These are phyloP conservation scores for Emmonsiellopsis sp. DNA, from an alignment of 2,329 filamentous ascomycete species.

Conservation along the genomic window DNA sequence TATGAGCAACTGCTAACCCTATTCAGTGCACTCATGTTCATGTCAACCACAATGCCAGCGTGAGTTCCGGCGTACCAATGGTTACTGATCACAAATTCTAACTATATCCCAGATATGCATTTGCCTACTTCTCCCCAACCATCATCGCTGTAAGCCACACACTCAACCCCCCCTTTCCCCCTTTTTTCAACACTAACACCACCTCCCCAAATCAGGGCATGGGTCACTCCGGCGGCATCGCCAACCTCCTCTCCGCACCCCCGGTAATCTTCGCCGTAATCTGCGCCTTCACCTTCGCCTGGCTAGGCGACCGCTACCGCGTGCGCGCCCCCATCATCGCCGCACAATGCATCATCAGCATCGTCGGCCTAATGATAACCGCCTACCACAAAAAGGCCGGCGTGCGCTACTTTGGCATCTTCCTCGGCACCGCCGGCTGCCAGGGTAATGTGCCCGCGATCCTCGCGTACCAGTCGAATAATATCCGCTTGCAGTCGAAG, in stretches of 20 bases:
- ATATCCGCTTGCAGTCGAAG: conserved; percentile 68
- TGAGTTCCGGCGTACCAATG: not conserved
- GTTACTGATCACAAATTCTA: not conserved
- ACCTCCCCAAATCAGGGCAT: conserved; percentile 38
- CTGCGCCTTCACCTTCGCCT: conserved; percentile 49
- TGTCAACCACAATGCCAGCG: conserved; percentile 2
- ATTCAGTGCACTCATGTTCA: not conserved
- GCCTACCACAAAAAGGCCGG: conserved; percentile 49
- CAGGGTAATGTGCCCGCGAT: conserved; percentile 63
- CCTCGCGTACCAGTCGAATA: conserved; percentile 71
- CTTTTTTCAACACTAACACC: not conserved
- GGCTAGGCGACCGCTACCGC: conserved; percentile 54
- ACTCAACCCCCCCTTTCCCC: conserved; percentile 2
- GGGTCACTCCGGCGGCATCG: conserved; percentile 50
- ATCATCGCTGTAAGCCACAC: conserved; percentile 42
- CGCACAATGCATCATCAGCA: conserved; percentile 53
- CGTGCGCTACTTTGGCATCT: conserved; percentile 61
- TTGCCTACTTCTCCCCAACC: conserved; percentile 65
- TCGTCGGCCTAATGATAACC: conserved; percentile 60
- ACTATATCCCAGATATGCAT: conserved; percentile 48
- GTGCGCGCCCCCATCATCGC: conserved; percentile 56
- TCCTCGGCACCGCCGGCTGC: conserved; percentile 60
- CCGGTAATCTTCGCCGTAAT: conserved; percentile 56
- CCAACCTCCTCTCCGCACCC: conserved; percentile 60
- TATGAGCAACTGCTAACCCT: not conserved